A percentile compares a stretch with the other conserved stretches of the same genome.
phyloP scores from a whole-genome alignment of 257 asterid genomes.

The Solanum boliviense region DNA sequence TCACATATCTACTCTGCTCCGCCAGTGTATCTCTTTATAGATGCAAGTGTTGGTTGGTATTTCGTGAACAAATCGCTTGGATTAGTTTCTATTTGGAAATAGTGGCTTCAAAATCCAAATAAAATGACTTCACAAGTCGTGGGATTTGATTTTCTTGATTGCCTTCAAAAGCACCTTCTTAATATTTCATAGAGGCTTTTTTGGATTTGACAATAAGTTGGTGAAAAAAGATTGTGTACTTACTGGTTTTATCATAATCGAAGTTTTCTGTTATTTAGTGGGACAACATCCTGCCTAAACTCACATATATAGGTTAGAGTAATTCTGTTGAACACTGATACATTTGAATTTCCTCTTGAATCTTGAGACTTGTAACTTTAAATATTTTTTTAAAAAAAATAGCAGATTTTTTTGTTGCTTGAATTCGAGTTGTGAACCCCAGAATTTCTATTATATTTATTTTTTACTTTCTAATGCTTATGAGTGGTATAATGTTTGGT shows the following conservation, averaged over 20 bases:
- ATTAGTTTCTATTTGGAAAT: neutral
- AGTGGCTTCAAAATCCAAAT: neutral
- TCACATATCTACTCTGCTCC: neutral
- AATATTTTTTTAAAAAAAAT: no score
- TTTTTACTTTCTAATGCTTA: neutral
- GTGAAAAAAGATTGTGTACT: neutral
- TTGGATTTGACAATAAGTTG: neutral
- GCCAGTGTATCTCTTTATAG: neutral
- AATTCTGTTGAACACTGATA: neutral
- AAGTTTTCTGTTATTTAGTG: neutral
- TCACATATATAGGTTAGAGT: neutral
- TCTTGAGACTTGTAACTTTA: neutral
- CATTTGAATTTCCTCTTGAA: neutral
- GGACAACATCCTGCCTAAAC: neutral
- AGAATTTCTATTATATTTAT: neutral
- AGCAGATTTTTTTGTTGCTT: neutral
- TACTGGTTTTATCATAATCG: no score
- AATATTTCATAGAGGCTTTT: neutral
- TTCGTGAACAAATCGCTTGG: neutral
- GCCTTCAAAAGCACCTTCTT: neutral
- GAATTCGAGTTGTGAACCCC: neutral
- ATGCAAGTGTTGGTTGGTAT: neutral
- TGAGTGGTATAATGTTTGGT: neutral
- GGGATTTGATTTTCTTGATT: neutral
- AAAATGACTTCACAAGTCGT: neutral